Evolutionary conservation across 192 early-diverging fungal species (phyloP).

Genomic region (Coemansia sp.): DNA sequence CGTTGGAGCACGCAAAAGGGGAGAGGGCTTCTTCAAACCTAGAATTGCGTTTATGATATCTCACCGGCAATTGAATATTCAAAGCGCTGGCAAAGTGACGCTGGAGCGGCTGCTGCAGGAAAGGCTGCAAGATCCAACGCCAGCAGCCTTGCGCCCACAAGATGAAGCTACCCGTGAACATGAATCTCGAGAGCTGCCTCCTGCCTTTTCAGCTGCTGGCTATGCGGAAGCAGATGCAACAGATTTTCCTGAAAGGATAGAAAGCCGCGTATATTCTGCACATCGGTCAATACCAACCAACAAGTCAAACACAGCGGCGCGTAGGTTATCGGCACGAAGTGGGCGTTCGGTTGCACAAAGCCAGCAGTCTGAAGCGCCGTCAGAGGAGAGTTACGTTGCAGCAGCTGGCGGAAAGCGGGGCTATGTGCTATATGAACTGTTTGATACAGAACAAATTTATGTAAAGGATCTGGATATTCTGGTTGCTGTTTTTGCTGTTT

Average conservation of each 20-base stretch:
- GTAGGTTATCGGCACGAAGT: background rate
- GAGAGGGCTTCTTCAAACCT: constrained; percentile 2
- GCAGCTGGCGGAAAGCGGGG: constrained; percentile 23
- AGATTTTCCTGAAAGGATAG: constrained; percentile 21
- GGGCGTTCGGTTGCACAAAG: background rate
- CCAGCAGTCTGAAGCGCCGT: background rate
- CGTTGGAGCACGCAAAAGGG: background rate
- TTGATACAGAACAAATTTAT: constrained; percentile 54
- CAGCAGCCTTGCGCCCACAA: constrained; percentile 16
- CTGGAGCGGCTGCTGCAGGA: constrained; percentile 32
- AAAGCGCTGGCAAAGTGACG: constrained; percentile 14
- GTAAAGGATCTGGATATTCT: constrained; percentile 57
- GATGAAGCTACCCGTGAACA: background rate
- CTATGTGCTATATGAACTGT: constrained; percentile 52
- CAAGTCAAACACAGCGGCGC: background rate
- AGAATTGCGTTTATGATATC: constrained; percentile 3
- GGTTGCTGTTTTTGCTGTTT: constrained; percentile 37
- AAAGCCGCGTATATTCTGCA: constrained; percentile 13
- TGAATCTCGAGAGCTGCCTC: background rate
- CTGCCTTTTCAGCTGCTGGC: background rate
- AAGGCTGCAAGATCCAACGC: constrained; percentile 25
- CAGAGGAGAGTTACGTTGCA: background rate
- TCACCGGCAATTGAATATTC: constrained; percentile 10
- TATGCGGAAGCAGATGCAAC: background rate
- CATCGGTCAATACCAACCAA: background rate